phyloP scores from a whole-genome alignment of 2,329 filamentous ascomycete genomes.

The Fusarium hostae region DNA sequence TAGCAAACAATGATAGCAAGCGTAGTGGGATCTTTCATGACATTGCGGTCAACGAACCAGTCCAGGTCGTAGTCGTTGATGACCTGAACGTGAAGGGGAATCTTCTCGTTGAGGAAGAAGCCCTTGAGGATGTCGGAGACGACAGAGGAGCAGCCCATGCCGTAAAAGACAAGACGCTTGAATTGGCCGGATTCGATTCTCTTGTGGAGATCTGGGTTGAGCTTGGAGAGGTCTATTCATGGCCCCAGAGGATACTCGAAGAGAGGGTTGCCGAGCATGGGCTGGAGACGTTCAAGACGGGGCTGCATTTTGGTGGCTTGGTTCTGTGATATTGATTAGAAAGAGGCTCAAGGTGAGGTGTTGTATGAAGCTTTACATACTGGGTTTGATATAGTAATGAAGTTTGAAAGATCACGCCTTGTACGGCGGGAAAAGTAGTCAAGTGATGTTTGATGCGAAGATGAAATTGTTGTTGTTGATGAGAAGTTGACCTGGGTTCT shows the following conservation, averaged over 20 bases:
- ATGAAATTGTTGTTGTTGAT: not conserved
- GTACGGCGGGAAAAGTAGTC: no score
- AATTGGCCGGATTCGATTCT: not conserved
- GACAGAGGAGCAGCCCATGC: not conserved
- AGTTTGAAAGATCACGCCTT: not conserved
- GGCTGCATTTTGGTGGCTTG: not conserved
- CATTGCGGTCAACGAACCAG: not conserved
- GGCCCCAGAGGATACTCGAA: slow-evolving; percentile 6
- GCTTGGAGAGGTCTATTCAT: slow-evolving; percentile 5
- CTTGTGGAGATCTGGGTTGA: not conserved
- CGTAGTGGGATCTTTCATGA: not conserved
- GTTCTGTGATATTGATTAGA: not conserved
- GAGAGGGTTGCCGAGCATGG: slow-evolving; percentile 3
- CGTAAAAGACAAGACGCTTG: not conserved
- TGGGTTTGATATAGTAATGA: not conserved
- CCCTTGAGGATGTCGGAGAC: not conserved
- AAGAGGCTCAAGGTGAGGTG: rapidly evolving
- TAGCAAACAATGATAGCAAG: not conserved
- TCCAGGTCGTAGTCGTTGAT: not conserved
- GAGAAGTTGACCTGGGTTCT: not conserved
- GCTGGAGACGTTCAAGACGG: slow-evolving; percentile 2
- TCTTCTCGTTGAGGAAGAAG: slow-evolving; percentile 1
- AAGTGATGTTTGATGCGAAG: not conserved
- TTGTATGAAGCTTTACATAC: not conserved
- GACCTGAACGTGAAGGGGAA: not conserved